Evolutionary conservation across 441 rosid genomes (phyloP).

Genomic region (Gossypium gossypioides): DNA sequence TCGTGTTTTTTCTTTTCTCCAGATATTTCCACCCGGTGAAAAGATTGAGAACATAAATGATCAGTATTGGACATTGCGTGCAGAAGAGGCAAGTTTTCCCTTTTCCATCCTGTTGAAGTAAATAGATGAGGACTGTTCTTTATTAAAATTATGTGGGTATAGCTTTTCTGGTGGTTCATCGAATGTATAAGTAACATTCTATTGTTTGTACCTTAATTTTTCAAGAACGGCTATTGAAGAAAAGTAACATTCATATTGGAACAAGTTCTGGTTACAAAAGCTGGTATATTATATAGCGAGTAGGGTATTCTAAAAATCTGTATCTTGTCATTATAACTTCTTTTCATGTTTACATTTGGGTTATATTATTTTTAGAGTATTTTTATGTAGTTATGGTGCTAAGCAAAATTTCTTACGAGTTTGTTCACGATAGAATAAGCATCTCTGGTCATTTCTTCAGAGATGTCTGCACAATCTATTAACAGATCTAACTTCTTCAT

Average conservation of each 20-base stretch:
- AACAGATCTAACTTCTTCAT: neutral
- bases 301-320: neutral
- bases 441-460: neutral
- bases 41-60: slow-evolving; percentile 40
- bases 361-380: neutral
- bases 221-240: neutral
- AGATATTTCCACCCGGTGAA: slow-evolving; percentile 36
- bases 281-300: neutral
- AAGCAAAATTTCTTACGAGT: neutral
- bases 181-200: neutral
- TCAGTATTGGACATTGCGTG: slow-evolving; percentile 40
- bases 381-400: neutral
- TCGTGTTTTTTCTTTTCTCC: slow-evolving; percentile 8
- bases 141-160: neutral
- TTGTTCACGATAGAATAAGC: neutral
- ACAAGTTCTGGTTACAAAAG: neutral
- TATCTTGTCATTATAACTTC: neutral
- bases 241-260: neutral
- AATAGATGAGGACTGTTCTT: neutral
- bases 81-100: slow-evolving; percentile 34
- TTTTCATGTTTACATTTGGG: no score
- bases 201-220: neutral
- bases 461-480: neutral
- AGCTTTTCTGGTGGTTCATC: neutral
- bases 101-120: neutral